Percentiles rank a stretch among this genome's conserved stretches.
phyloP scores from a whole-genome alignment of 495 filamentous ascomycete species.

The Stereocaulon alpinum region DNA sequence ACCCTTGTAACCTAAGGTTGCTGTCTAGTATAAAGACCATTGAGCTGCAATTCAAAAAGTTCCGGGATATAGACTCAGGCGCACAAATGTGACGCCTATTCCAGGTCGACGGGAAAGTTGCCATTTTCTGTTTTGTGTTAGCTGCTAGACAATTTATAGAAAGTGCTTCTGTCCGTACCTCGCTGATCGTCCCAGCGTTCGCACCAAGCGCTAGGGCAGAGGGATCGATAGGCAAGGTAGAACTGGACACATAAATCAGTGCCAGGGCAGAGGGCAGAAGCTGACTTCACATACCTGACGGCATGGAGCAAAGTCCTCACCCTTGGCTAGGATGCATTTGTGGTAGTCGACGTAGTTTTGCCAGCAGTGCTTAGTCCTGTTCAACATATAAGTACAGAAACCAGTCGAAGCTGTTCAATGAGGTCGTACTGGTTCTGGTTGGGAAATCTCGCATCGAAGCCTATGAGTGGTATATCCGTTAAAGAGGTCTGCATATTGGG shows the following conservation, averaged over 20 bases:
- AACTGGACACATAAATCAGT: slow-evolving; percentile 48
- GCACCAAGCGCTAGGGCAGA: slow-evolving; percentile 93
- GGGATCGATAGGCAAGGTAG: slow-evolving; percentile 85
- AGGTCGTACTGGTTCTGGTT: slow-evolving; percentile 79
- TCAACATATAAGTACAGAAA: background rate
- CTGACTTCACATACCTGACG: slow-evolving; percentile 57
- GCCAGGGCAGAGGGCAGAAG: background rate
- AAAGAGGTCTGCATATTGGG: background rate
- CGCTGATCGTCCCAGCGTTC: slow-evolving; percentile 95
- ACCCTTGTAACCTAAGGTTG: background rate
- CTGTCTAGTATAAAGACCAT: background rate
- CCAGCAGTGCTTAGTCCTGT: slow-evolving; percentile 80
- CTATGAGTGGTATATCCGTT: slow-evolving; percentile 33
- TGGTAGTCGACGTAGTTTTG: slow-evolving; percentile 99
- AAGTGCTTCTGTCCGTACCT: slow-evolving; percentile 46
- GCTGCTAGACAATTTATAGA: background rate
- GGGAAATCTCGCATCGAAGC: slow-evolving; percentile 98
- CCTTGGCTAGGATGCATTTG: slow-evolving; percentile 97
- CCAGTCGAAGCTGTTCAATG: background rate
- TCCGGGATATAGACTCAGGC: background rate
- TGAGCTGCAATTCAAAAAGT: background rate
- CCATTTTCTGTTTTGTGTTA: slow-evolving; percentile 55
- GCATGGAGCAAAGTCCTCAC: slow-evolving; percentile 97
- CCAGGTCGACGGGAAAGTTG: slow-evolving; percentile 66
- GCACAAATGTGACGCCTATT: slow-evolving; percentile 15